These are phyloP conservation scores for Flaveria linearis DNA, from an alignment of 129 eudicot genomes.

Conservation along the genomic window DNA sequence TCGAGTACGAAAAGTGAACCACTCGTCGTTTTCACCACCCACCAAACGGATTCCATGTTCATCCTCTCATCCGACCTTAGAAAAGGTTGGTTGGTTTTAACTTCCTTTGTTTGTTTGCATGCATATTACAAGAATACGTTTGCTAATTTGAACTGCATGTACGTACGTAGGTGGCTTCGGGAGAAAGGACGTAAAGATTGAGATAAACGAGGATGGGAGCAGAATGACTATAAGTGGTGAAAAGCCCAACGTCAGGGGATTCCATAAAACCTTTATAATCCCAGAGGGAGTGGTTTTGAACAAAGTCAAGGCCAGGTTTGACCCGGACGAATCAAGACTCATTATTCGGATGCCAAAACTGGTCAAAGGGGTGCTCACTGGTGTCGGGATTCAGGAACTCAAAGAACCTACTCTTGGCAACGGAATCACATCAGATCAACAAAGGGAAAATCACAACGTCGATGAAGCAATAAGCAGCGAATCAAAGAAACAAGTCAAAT, in stretches of 20 bases:
- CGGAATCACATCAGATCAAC: constrained; percentile 1
- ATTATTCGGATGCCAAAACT: constrained; percentile 58
- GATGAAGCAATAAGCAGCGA: constrained; percentile 11
- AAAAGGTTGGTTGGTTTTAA: constrained; percentile 50
- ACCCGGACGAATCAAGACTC: constrained; percentile 47
- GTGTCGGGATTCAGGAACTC: constrained; percentile 40
- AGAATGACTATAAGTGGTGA: constrained; percentile 50
- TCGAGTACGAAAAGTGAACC: constrained; percentile 37
- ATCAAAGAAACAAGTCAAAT: background rate
- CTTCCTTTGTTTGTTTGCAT: background rate
- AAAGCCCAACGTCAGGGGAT: constrained; percentile 28
- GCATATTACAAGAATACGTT: background rate
- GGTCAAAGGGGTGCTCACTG: constrained; percentile 41
- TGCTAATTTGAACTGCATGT: background rate
- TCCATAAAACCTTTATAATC: constrained; percentile 49
- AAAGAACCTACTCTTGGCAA: constrained; percentile 25
- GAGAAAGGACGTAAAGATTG: constrained; percentile 53
- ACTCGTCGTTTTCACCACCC: constrained; percentile 42
- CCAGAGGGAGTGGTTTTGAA: constrained; percentile 62
- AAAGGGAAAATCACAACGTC: background rate
- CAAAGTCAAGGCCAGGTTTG: constrained; percentile 56
- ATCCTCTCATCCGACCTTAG: constrained; percentile 59
- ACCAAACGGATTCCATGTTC: constrained; percentile 56
- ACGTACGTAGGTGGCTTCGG: constrained; percentile 29
- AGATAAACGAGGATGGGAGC: constrained; percentile 65